A percentile compares a stretch with the other conserved stretches of the same genome.
phyloP scores from a whole-genome alignment of 495 filamentous ascomycete genomes.

The Talaromyces thailandensis region DNA sequence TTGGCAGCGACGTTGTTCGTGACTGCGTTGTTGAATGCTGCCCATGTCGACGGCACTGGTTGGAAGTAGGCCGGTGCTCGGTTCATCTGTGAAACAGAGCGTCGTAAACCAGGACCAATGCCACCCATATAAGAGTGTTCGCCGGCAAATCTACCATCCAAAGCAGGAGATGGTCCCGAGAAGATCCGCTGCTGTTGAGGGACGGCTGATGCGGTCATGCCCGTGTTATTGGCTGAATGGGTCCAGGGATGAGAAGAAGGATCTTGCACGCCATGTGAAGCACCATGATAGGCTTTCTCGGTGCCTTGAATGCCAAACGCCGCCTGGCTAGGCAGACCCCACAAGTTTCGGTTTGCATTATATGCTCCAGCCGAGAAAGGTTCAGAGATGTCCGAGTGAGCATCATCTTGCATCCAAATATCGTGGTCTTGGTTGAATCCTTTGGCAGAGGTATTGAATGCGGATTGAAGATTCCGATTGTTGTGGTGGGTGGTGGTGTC shows the following conservation, averaged over 20 bases:
- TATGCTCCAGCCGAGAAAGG: constrained; percentile 49
- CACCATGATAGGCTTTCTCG: constrained; percentile 23
- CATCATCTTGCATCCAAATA: constrained; percentile 62
- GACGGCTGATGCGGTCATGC: background rate
- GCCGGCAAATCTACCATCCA: constrained; percentile 12
- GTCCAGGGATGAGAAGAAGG: constrained; percentile 2
- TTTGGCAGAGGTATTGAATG: constrained; percentile 44
- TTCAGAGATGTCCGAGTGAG: constrained; percentile 55
- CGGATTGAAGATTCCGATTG: constrained; percentile 41
- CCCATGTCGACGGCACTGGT: constrained; percentile 21
- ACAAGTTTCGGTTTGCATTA: constrained; percentile 54
- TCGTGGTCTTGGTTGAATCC: constrained; percentile 44
- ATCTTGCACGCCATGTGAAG: constrained; percentile 10
- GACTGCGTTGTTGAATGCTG: constrained; percentile 23
- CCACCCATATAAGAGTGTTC: constrained; percentile 27
- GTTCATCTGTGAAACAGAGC: constrained; percentile 27
- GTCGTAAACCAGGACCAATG: constrained; percentile 26
- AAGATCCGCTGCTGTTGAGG: constrained; percentile 28
- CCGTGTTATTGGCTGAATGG: constrained; percentile 6
- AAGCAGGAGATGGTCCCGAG: constrained; percentile 27
- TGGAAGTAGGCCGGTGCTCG: constrained; percentile 30
- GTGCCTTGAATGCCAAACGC: constrained; percentile 17
- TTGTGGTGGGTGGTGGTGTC: constrained; percentile 45
- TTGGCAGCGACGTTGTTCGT: constrained; percentile 12
- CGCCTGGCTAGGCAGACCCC: constrained; percentile 36